Conservation (phyloP, 495 filamentous ascomycete genomes). For the Monascus purpureus region DNA sequence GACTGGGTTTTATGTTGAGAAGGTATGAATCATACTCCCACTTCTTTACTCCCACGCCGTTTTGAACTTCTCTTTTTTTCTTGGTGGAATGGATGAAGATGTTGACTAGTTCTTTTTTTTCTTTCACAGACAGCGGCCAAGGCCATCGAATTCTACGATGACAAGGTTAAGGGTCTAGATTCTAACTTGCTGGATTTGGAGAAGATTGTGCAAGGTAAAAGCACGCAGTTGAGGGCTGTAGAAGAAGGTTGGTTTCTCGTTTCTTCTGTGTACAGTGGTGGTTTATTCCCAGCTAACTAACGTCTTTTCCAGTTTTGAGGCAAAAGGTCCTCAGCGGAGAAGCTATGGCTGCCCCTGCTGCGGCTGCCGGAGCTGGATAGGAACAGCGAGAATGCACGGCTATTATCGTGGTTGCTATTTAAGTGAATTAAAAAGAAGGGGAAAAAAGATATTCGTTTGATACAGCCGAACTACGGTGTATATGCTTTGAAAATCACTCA, state of each 20-base stretch:
- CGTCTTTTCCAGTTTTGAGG: constrained; percentile 21
- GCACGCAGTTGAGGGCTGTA: constrained; percentile 66
- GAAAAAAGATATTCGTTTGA: not conserved
- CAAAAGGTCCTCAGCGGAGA: constrained; percentile 34
- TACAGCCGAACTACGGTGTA: no score
- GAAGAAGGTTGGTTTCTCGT: constrained; percentile 60
- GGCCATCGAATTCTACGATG: constrained; percentile 71
- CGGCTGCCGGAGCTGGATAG: constrained; percentile 18
- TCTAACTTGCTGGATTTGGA: constrained; percentile 75
- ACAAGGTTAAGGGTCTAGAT: constrained; percentile 68
- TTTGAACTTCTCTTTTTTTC: not conserved
- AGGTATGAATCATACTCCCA: no score
- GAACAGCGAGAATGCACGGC: not conserved
- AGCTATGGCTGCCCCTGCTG: constrained; percentile 13
- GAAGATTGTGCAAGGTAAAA: constrained; percentile 72
- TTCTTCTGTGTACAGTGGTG: no score
- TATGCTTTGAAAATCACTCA: no score
- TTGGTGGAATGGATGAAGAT: not conserved
- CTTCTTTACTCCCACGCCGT: not conserved
- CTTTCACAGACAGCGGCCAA: constrained; percentile 45
- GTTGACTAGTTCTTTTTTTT: not conserved
- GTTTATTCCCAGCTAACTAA: no score
- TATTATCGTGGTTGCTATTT: no score
- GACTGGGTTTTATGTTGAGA: constrained; percentile 94
- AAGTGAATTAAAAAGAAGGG: no score